phyloP scores from a whole-genome alignment of 768 basidiomycete species.

The Inosperma sp. region DNA sequence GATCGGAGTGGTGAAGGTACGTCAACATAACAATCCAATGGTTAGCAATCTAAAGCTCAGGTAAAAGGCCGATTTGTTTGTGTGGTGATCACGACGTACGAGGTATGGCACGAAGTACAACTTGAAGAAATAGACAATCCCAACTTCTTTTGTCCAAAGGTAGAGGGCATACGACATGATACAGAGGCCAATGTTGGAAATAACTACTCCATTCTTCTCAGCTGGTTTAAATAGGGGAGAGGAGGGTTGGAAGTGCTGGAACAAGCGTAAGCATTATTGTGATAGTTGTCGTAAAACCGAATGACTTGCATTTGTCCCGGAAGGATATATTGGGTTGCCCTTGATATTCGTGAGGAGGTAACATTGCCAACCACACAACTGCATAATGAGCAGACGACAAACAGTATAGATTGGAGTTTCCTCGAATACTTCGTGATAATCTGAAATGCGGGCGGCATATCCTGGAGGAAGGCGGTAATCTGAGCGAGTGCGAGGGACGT shows the following conservation, averaged over 20 bases:
- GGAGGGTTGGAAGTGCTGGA: conserved; percentile 48
- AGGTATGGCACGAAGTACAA: conserved; percentile 55
- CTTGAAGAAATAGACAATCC: conserved; percentile 40
- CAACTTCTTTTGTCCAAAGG: conserved; percentile 34
- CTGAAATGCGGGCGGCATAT: conserved; percentile 28
- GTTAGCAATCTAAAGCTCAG: no score
- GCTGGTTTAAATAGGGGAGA: conserved; percentile 52
- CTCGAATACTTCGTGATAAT: conserved; percentile 53
- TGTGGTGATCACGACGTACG: no score
- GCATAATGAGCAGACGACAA: conserved; percentile 51
- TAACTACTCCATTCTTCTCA: conserved; percentile 48
- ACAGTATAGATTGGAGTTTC: conserved; percentile 61
- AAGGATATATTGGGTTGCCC: no score
- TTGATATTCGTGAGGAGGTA: conserved; percentile 48
- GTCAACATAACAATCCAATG: conserved; percentile 56
- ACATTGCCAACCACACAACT: conserved; percentile 56
- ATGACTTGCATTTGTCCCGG: no score
- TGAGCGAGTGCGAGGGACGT: conserved; percentile 55
- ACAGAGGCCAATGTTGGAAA: conserved; percentile 55
- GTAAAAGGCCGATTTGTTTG: no score
- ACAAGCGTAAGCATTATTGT: neutral
- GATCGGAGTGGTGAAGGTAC: conserved; percentile 65
- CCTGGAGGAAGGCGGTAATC: conserved; percentile 49
- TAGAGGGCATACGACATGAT: conserved; percentile 41
- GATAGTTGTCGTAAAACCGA: conserved; percentile 9